Percentiles rank a stretch among this genome's conserved stretches.
Conservation (phyloP, 306 rosid genomes). For the Cicer chorassanicum region DNA sequence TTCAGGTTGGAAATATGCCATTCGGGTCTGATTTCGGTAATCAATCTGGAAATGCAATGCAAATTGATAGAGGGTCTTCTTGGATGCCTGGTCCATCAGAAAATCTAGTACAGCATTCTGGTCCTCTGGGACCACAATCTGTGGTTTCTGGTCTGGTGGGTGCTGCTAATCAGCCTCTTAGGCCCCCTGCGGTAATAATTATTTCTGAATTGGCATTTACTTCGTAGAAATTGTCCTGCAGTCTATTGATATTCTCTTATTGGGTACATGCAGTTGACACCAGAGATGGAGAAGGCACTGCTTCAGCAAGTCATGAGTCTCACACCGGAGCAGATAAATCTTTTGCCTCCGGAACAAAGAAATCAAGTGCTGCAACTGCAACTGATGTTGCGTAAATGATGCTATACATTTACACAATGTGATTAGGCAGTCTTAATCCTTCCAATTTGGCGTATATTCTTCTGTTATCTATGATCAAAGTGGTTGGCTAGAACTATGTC, state of each 20-base stretch:
- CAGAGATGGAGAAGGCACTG: conserved; percentile 91
- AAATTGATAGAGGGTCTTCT: conserved; percentile 73
- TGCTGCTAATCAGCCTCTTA: conserved; percentile 62
- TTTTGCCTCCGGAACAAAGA: conserved; percentile 90
- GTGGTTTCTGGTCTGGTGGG: conserved; percentile 64
- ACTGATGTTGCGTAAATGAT: conserved; percentile 82
- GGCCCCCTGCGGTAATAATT: conserved; percentile 57
- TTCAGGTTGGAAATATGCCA: conserved; percentile 69
- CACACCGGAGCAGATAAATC: conserved; percentile 83
- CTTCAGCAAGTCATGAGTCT: conserved; percentile 99
- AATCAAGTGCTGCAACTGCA: conserved; percentile 95
- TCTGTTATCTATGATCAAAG: conserved; percentile 12
- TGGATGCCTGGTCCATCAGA: conserved; percentile 74
- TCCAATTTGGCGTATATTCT: conserved; percentile 40
- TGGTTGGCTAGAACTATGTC: not conserved
- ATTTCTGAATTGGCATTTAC: conserved; percentile 24
- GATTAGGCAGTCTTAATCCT: conserved; percentile 17
- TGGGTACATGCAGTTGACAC: conserved; percentile 63
- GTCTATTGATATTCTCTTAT: conserved; percentile 43
- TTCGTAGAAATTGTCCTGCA: conserved; percentile 16
- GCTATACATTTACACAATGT: conserved; percentile 32
- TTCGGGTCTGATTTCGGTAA: conserved; percentile 67
- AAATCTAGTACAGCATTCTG: conserved; percentile 64
- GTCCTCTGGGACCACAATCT: conserved; percentile 59
- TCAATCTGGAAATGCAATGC: conserved; percentile 76